Percentiles rank a stretch among this genome's conserved stretches.
phyloP scores from a whole-genome alignment of 2,329 filamentous ascomycete genomes.

The Ophioceras dolichostomum region DNA sequence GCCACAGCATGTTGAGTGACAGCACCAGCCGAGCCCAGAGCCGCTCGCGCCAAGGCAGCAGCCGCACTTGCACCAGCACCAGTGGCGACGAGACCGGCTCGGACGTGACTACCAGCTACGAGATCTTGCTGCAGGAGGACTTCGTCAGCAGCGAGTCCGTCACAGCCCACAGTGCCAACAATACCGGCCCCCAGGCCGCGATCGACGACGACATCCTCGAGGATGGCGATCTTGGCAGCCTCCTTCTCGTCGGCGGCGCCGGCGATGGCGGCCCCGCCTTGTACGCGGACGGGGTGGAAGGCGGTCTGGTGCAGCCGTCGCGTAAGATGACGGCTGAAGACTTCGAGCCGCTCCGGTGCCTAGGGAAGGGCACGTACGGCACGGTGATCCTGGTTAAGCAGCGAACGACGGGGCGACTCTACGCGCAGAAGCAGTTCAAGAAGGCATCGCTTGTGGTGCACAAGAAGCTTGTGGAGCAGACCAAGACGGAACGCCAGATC shows the following conservation, averaged over 20 bases:
- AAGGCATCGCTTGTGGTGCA: conserved; percentile 93
- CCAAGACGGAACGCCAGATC: conserved; percentile 90
- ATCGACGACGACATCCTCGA: neutral
- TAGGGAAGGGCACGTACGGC: conserved; percentile 93
- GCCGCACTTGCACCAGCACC: conserved; percentile 37
- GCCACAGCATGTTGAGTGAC: conserved; percentile 8
- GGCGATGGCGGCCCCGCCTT: neutral
- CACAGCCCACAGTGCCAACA: too few relatives aligned
- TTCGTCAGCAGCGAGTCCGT: conserved; percentile 50
- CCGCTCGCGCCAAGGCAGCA: conserved; percentile 41
- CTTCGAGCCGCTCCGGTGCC: conserved; percentile 80
- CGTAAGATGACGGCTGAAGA: conserved; percentile 88
- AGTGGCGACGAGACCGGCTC: conserved; percentile 57
- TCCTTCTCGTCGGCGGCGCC: neutral
- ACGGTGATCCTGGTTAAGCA: conserved; percentile 93
- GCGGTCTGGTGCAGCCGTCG: conserved; percentile 34
- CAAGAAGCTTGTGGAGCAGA: conserved; percentile 93
- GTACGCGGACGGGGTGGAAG: conserved; percentile 34
- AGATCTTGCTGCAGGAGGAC: conserved; percentile 73
- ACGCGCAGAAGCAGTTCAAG: conserved; percentile 96
- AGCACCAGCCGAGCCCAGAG: conserved; percentile 46
- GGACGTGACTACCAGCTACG: conserved; percentile 66
- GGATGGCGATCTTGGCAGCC: neutral
- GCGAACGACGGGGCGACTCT: conserved; percentile 72
- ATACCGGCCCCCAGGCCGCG: neutral